Conservation (phyloP, 306 rosid species). For the Sophora flavescens region DNA sequence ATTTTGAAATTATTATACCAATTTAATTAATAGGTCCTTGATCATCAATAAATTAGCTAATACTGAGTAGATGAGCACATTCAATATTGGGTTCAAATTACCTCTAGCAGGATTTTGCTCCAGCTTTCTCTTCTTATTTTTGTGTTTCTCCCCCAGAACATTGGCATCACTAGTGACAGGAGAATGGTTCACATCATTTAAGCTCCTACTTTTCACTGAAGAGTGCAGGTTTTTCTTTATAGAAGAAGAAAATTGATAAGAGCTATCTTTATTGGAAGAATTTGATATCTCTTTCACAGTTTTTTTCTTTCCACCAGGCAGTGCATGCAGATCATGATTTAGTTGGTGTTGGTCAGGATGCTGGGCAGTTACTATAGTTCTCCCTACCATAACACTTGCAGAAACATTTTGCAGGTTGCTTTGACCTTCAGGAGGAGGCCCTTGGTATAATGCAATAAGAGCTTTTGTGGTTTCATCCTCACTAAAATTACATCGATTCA, state of each 20-base stretch:
- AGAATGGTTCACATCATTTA: slow-evolving; percentile 71
- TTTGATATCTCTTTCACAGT: slow-evolving; percentile 50
- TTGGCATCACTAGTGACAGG: slow-evolving; percentile 65
- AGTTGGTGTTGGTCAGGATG: slow-evolving; percentile 63
- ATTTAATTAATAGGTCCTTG: slow-evolving; percentile 38
- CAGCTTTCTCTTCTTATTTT: slow-evolving; percentile 60
- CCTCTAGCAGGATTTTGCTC: slow-evolving; percentile 73
- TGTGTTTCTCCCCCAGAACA: slow-evolving; percentile 67
- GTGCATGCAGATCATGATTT: slow-evolving; percentile 55
- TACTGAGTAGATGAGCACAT: slow-evolving; percentile 39
- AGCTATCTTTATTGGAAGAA: slow-evolving; percentile 56
- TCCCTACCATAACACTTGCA: slow-evolving; percentile 57
- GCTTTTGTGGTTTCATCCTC: slow-evolving; percentile 92
- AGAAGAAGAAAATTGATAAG: slow-evolving; percentile 55
- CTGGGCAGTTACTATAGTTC: slow-evolving; percentile 54
- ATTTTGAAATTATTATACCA: slow-evolving; percentile 41
- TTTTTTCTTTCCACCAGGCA: slow-evolving; percentile 71
- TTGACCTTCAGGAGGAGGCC: slow-evolving; percentile 70
- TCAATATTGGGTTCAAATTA: slow-evolving; percentile 48
- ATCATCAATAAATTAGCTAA: slow-evolving; percentile 38
- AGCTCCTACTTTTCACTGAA: slow-evolving; percentile 69
- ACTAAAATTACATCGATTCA: slow-evolving; percentile 83
- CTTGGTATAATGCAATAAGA: slow-evolving; percentile 64
- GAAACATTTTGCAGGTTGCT: slow-evolving; percentile 56
- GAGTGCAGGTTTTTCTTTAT: slow-evolving; percentile 59